Base-by-base conservation (phyloP, 805 yeast species). In the Phaffomyces opuntiae region DNA sequence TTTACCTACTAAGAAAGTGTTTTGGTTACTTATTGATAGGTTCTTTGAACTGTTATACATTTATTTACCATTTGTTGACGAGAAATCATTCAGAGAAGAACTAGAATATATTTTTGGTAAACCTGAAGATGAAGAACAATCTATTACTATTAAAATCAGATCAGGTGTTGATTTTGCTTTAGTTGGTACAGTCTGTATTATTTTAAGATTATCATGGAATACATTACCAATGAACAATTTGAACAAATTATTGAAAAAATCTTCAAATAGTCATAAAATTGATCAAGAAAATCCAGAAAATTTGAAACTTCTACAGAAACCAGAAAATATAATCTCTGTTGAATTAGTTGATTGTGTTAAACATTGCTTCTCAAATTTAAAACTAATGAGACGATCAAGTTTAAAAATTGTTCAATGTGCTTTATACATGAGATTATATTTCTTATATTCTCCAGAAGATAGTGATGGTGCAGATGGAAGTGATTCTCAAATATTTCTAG, bases 31-130 rank as follows among this genome's bases (percentile, higher is more conserved):
- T 41, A 64, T 83, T 27, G 78, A 80, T 48, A 66, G 80, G 50
- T 83, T 77, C 51, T 83, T 83, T 57, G 70, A 69, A 11, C 68
- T 72, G 32, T 62, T 83, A 6, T 84, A 84, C 57, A 74, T 85
- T 13, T 80, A 75, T 46, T 68, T 83, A 53, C 90, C 93, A 3
- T 79, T 75, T 50, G 62, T 83, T 32, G 88, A 83, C 60, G 87
- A 83, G 57, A 64, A 53, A 43, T 66, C 67, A 9, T 77, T 78
- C 57, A 70, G 70, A 44, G 52, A 52, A 17, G 72, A 73, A 41
- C 59, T 79, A 16, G 52, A 63, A 1, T 56, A 68, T 24, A 70
- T 80, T 7, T 62, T 80, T 31, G 83, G 80, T 13, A 43, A 60
- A 1, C 51, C 54, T 17, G 64, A 62, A 25, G 69, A 68, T 41